Evolutionary conservation across 1,284 basidiomycete species (phyloP).

Genomic region (Laetiporus sulphureus): DNA sequence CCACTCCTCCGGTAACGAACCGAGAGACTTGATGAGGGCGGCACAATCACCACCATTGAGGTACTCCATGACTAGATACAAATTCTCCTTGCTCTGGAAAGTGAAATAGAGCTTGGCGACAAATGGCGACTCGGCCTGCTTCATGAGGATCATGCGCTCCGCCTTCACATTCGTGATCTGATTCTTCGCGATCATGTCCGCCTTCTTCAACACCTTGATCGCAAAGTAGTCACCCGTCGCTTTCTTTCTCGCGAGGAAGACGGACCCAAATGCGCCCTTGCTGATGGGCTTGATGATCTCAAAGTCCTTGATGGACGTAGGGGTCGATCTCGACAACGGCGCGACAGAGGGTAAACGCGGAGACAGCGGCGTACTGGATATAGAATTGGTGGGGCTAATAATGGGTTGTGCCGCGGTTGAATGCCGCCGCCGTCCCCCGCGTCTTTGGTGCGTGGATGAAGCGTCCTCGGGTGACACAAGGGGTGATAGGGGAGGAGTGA

Average conservation of each 20-base stretch:
- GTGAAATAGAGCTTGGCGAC: constrained; percentile 98
- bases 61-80: constrained; percentile 99
- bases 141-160: constrained; percentile 99
- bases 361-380: constrained; percentile 66
- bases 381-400: constrained; percentile 46
- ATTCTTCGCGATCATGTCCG: constrained; percentile 99
- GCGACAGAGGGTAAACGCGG: constrained; percentile 80
- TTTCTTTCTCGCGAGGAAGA: constrained; percentile 97
- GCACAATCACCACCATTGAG: constrained; percentile 97
- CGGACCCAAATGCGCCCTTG: constrained; percentile 97
- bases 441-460: constrained; percentile 37
- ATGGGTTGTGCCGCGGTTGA: constrained; percentile 61
- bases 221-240: constrained; percentile 98
- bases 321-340: constrained; percentile 72
- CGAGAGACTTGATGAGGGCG: constrained; percentile 93
- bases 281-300: constrained; percentile 99
- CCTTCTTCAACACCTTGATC: constrained; percentile 99
- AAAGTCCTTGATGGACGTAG: constrained; percentile 97
- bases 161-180: constrained; percentile 99
- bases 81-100: constrained; percentile 98
- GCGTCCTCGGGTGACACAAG: constrained; percentile 54
- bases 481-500: constrained; percentile 74
- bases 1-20: constrained; percentile 93
- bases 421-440: constrained; percentile 54
- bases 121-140: constrained; percentile 98